Evolutionary conservation across 2,329 filamentous ascomycete species (phyloP), one percentile per base, ranked within the genome.

Genomic region (Chalara sp.): DNA sequence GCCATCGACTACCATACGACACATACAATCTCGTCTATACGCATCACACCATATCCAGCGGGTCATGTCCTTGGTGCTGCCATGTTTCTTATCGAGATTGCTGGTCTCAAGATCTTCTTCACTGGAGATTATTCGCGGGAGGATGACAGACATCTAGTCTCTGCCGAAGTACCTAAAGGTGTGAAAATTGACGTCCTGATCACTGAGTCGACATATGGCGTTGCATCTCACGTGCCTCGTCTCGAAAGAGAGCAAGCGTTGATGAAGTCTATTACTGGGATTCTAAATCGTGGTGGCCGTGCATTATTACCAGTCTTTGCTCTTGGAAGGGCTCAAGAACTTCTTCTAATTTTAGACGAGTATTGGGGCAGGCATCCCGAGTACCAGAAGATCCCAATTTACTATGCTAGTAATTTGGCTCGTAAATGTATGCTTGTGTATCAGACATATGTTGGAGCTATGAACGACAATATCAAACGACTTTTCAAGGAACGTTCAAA

Each of bases 391-490:
- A 86, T 87, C 35, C 93, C 93, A 5, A 97, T 99, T 55, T 99
- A 97, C 73, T 99, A 97, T 68, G 95, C 95, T 49, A 93, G 89
- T 62, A 96, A 95, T 62, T 80, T 97, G 41, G 93, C 93, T 1
- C 78, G 92, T 56, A 93, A 96, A 69, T 99, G 93, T 72, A 99
- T 99, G 93, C 81, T 96, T 32, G 90, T 97, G 4, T 99, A 99
- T 66, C 93, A 97, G 67, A 99, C 93, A 1, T 99, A 97, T 63
- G 89, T 97, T 46, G 89, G 91, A 46, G 90, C 91, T 50, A 99
- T 99, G 93, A 99, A 99, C 67, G 92, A 97, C 64, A 97, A 96
- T 63, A 97, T 99, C 74, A 96, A 96, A 68, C 82, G 89, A 8
- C 79, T 96, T n/a, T 96, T 96, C 70, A 80, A 87, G 48, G 90